phyloP scores from a whole-genome alignment of 768 basidiomycete genomes.

The Trametes sanguinea region DNA sequence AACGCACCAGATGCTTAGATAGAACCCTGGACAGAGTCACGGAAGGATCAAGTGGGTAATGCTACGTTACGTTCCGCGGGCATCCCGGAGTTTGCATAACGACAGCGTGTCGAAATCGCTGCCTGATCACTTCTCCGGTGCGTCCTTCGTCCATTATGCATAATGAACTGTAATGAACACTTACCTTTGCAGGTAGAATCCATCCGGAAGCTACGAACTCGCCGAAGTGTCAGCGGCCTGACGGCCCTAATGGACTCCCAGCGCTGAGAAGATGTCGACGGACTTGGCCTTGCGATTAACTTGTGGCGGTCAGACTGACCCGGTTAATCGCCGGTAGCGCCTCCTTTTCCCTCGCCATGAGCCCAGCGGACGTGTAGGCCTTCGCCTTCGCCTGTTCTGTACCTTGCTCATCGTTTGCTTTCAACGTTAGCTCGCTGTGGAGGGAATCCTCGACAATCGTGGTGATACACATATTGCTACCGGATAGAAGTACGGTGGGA shows the following conservation, averaged over 20 bases:
- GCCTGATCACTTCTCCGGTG: slow-evolving; percentile 11
- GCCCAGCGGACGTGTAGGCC: background rate
- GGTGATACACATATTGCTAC: background rate
- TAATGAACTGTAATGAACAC: slow-evolving; percentile 18
- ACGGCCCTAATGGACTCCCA: slow-evolving; percentile 15
- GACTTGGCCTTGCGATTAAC: slow-evolving; percentile 9
- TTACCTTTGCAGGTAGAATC: slow-evolving; percentile 1
- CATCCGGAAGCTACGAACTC: background rate
- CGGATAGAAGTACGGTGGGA: background rate
- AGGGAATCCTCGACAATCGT: background rate
- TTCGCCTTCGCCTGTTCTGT: slow-evolving; percentile 14
- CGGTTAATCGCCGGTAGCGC: slow-evolving; percentile 21
- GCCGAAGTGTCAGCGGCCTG: slow-evolving; percentile 6
- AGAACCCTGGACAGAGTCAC: background rate
- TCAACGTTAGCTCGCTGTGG: background rate
- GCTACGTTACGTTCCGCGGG: slow-evolving; percentile 1
- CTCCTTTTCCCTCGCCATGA: slow-evolving; percentile 7
- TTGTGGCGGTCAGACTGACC: slow-evolving; percentile 8
- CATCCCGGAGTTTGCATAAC: slow-evolving; percentile 12
- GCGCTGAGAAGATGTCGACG: slow-evolving; percentile 14
- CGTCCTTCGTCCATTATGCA: slow-evolving; percentile 19
- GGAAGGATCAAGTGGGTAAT: background rate
- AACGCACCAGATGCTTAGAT: background rate
- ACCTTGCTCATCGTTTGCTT: slow-evolving; percentile 18
- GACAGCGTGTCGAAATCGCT: slow-evolving; percentile 4